Base-by-base conservation (phyloP, 2,329 filamentous ascomycete species). In the Colletotrichum incanum region DNA sequence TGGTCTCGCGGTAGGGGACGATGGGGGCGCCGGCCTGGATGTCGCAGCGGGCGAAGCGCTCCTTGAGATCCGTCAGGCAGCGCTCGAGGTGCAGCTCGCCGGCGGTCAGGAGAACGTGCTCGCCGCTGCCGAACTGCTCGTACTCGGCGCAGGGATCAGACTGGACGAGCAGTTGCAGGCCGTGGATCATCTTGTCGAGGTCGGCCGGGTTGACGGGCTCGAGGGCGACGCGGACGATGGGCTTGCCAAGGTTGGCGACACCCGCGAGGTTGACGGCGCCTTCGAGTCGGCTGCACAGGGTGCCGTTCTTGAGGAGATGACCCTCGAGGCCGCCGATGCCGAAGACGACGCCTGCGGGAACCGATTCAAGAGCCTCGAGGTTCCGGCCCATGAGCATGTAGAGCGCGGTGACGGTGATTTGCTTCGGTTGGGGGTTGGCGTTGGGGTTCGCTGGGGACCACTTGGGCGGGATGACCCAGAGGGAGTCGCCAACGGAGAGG, bases 111-210 rank as follows among this genome's bases (percentile, higher is more conserved):
- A 99, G 90, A 52, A 99, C 96, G 81, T 99, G 96, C 83, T 99
- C 96, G 68, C 96, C 96, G 76, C 93, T 98, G 68, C 92, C 89
- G 64, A 98, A 92, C 62, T 97, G 94, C 80, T 98, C 95, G 77
- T 99, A 99, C 80, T 97, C 92, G 18, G 96, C 96, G 78, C 96
- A 98, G 0, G 96, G 96, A 78, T 99, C 96, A 77, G 95, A 97
- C 79, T 98, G 95, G 41, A 98, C 95, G 1, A 99, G 90, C 23
- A 99, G 85, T 74, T 92, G 92, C 64, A 99, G 85, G 0, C 96
- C 96, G 7, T 90, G 88, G 68, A 99, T 95, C 95, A 99, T 97
- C 84, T 97, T 98, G 80, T 96, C 93, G 28, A 99, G 86, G 79
- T 99, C 95, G 34, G 91, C 92, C 0, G 96, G 96, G 80, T 96